Base-by-base conservation (phyloP, 257 asterid species). In the Henckelia pumila region DNA sequence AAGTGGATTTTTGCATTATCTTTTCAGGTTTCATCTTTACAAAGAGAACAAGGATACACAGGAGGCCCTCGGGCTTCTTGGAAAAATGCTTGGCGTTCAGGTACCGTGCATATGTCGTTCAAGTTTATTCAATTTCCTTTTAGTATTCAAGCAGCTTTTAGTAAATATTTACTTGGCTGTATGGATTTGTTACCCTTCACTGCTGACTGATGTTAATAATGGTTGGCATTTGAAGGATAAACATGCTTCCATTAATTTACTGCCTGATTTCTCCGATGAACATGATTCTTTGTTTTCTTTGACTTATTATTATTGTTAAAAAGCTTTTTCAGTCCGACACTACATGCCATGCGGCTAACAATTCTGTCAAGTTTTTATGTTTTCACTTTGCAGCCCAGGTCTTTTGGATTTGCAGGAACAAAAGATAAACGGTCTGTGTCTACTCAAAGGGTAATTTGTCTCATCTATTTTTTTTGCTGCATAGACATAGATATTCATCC, bases 1-100 rank as follows among this genome's bases (percentile, higher is more conserved):
- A 72, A 59, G 30, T 40, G 50, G 44, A 28, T 33, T 73, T 30
- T 73, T 63, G 60, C 17, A 75, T 24, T 29, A 57, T 67, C 67
- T 59, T 61, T 56, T 19, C 77, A 93, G 97, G 90, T 93, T 93
- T 81, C 84, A 88, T 83, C 95, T 93, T 62, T 90, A 84, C 88
- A 93, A 93, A 87, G 99, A 93, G 88, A 93, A 93, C 82, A 93
- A 93, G 86, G 99, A 93, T 64, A 93, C 97, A 59, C 97, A 90
- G 73, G 99, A 90, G 80, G 95, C 95, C 35, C 76, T 93, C 53
- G 91, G 97, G 72, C 73, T 93, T 70, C 87, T 93, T 25, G 89
- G 87, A 22, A 90, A 84, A 84, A 88, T 93, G 96, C 96, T 93
- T 79, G 96, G 97, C 71, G 64, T 83, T 81, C 95, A 93, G 98